A percentile compares a stretch with the other conserved stretches of the same genome.
These are phyloP conservation scores for Lepraria neglecta DNA, from an alignment of 495 filamentous ascomycete genomes.

Conservation along the genomic window DNA sequence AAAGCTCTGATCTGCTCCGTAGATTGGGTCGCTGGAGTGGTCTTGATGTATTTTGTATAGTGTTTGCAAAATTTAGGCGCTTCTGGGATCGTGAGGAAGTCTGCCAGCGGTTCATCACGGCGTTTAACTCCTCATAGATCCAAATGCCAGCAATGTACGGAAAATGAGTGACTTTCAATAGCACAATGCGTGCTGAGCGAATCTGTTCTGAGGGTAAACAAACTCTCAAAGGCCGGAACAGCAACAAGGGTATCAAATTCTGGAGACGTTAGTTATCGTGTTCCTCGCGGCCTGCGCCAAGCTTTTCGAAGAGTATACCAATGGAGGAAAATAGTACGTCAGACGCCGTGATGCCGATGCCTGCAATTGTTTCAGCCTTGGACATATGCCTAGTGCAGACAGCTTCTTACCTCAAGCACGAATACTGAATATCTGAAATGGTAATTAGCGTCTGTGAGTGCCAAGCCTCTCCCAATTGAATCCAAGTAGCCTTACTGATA, in stretches of 20 bases:
- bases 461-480: constrained; percentile 25
- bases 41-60: not conserved
- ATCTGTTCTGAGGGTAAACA: constrained; percentile 66
- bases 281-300: constrained; percentile 14
- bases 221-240: constrained; percentile 77
- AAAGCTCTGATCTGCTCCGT: constrained; percentile 26
- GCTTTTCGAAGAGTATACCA: constrained; percentile 39
- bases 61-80: constrained; percentile 16
- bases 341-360: constrained; percentile 70
- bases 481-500: constrained; percentile 54
- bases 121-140: constrained; percentile 45
- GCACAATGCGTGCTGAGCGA: constrained; percentile 64
- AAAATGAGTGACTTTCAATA: constrained; percentile 66
- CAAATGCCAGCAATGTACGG: constrained; percentile 59
- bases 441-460: constrained; percentile 17
- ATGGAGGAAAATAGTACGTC: constrained; percentile 68
- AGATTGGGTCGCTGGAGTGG: not conserved
- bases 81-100: constrained; percentile 30
- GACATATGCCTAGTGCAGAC: not conserved
- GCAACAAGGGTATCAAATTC: constrained; percentile 78
- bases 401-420: constrained; percentile 53
- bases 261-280: constrained; percentile 28
- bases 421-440: constrained; percentile 52
- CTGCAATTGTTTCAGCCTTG: constrained; percentile 24
- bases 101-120: constrained; percentile 30